A percentile compares a stretch with the other conserved stretches of the same genome.
phyloP scores from a whole-genome alignment of 2,329 filamentous ascomycete species.

The Moelleriella libera region DNA sequence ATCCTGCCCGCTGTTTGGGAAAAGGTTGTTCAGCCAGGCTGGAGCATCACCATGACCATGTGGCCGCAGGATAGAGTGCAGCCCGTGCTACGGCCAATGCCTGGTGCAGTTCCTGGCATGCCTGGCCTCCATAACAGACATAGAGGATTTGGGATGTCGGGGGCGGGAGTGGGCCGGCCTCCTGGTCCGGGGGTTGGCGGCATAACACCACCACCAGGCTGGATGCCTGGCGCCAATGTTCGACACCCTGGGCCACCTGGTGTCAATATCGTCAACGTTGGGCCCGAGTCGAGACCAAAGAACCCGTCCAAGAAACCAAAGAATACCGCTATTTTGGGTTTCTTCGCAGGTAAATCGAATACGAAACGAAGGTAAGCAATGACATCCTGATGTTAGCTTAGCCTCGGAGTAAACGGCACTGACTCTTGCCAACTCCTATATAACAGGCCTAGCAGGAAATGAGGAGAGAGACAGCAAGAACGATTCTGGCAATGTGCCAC shows the following conservation, averaged over 20 bases:
- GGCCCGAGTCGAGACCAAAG: no score
- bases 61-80: constrained; percentile 25
- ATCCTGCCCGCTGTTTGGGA: constrained; percentile 72
- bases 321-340: no score
- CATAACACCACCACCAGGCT: no score
- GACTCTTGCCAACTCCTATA: background rate
- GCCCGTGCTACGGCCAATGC: background rate
- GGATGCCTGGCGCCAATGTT: no score
- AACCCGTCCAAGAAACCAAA: no score
- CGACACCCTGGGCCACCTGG: no score
- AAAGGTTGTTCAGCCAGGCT: constrained; percentile 63
- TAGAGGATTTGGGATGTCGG: no score
- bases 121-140: no score
- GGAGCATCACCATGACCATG: constrained; percentile 40
- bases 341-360: background rate
- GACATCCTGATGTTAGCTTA: background rate
- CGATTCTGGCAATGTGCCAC: background rate
- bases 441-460: constrained; percentile 1
- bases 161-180: no score
- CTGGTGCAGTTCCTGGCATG: background rate
- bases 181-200: no score
- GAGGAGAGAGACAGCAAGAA: background rate
- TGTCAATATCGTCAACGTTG: no score
- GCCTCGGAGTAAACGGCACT: background rate
- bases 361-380: background rate